Conservation (phyloP, 2,329 filamentous ascomycete species). For the Emericellopsis cladophorae region DNA sequence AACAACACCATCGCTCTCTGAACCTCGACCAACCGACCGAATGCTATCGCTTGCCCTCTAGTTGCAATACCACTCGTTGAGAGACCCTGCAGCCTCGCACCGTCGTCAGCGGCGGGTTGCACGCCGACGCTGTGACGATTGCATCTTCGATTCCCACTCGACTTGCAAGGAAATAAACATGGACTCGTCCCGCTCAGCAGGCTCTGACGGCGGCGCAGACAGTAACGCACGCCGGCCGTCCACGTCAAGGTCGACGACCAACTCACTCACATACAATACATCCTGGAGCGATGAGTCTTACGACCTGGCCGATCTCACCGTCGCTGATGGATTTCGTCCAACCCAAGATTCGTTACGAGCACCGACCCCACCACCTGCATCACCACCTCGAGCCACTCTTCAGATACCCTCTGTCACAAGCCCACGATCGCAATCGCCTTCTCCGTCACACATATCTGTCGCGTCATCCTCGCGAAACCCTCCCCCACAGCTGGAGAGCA, state of each 20-base stretch:
- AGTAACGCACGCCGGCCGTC: conserved; percentile 27
- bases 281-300: conserved; percentile 22
- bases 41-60: too few relatives aligned
- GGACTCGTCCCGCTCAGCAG: conserved; percentile 24
- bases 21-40: too few relatives aligned
- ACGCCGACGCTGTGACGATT: not conserved
- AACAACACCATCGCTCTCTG: too few relatives aligned
- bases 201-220: conserved; percentile 15
- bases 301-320: conserved; percentile 33
- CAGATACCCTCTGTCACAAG: not conserved
- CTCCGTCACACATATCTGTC: conserved; percentile 8
- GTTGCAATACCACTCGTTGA: too few relatives aligned
- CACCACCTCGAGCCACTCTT: not conserved
- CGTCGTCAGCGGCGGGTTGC: conserved; percentile 2
- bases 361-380: conserved; percentile 5
- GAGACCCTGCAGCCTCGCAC: conserved; percentile 2
- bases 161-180: conserved; percentile 14
- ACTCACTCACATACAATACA: conserved; percentile 7
- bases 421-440: conserved; percentile 5
- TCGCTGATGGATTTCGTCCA: conserved; percentile 41
- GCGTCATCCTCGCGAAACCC: conserved; percentile 9
- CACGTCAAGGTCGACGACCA: conserved; percentile 24
- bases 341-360: conserved; percentile 2
- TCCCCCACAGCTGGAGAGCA: conserved; percentile 5
- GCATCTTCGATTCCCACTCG: conserved; percentile 1